Evolutionary conservation across 140 eudicot species (phyloP), one percentile per base, ranked within the genome.

Genomic region (Ambrosia hybrid): DNA sequence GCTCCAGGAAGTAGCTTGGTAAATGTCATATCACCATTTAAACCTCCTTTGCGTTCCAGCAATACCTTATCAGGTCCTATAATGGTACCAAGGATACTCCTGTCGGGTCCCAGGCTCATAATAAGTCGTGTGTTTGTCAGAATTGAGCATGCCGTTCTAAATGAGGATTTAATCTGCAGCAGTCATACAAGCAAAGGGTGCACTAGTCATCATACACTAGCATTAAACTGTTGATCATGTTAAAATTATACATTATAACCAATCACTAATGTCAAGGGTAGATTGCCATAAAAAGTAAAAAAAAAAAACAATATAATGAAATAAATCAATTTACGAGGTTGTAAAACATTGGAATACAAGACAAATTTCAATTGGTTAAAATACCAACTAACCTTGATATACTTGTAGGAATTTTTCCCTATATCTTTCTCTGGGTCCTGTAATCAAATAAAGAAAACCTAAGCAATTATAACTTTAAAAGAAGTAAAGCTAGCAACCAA

Each of bases 341-440:
- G 30, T 21, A 21, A 21, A 21, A 21, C 30, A 21, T 21, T 21
- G 30, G 30, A 21, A 21, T 21, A 21, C 30, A 21, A 21, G 30
- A 21, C 30, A 1, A 21, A 21, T 21, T 21, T 21, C 30, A 21
- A 21, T 1, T 21, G 30, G 30, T 21, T 21, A 21, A 21, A 21
- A 55, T 10, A 58, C n/a, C 37, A 30, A 74, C 82, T 59, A 65
- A 87, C 98, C 97, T 86, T 92, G 73, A 87, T 84, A 86, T 87
- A 93, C 82, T 89, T 90, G 95, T 80, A 90, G 38, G 98, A 93
- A 78, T 72, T 93, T 87, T 93, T 93, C 59, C 98, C 98, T 58
- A 90, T 87, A 66, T 93, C 98, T 15, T 93, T 93, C 15, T 90
- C 96, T 13, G 98, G 96, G 68, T 86, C 85, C 98, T 92, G 67